phyloP scores from a whole-genome alignment of 140 eudicot species.

The Erigeron philadelphicus region DNA sequence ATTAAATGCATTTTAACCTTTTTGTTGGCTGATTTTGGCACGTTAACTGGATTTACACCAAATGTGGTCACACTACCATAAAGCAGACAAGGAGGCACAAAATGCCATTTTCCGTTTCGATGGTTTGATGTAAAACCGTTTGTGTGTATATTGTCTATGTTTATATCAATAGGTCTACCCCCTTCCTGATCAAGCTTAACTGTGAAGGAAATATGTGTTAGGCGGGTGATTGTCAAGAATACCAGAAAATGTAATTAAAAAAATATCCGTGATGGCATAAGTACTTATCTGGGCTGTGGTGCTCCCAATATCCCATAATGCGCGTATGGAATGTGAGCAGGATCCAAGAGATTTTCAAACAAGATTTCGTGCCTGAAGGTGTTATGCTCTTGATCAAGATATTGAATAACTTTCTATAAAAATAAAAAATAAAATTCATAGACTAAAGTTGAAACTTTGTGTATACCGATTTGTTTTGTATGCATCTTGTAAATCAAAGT shows the following conservation, averaged over 20 bases:
- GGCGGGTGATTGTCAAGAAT: constrained; percentile 5
- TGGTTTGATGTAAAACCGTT: constrained; percentile 47
- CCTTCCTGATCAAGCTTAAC: constrained; percentile 65
- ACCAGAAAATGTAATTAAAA: not conserved
- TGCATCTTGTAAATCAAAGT: too few relatives aligned
- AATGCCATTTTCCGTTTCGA: constrained; percentile 29
- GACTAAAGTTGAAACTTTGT: too few relatives aligned
- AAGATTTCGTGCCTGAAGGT: constrained; percentile 50
- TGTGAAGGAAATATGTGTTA: constrained; percentile 38
- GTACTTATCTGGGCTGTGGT: constrained; percentile 45
- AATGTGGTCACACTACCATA: constrained; percentile 29
- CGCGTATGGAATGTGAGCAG: constrained; percentile 66
- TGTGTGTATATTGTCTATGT: constrained; percentile 25
- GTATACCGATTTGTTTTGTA: too few relatives aligned
- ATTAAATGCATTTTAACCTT: constrained; percentile 21
- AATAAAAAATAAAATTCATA: not conserved
- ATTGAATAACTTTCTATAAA: not conserved
- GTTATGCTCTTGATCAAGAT: not conserved
- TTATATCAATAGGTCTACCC: constrained; percentile 46
- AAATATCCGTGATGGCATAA: not conserved
- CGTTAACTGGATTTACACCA: constrained; percentile 16
- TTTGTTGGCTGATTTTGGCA: not conserved
- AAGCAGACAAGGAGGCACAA: constrained; percentile 52
- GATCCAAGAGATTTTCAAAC: constrained; percentile 68
- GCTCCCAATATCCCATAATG: constrained; percentile 45